Evolutionary conservation across 2,329 filamentous ascomycete genomes (phyloP).

Genomic region (Fusarium bactridioides): DNA sequence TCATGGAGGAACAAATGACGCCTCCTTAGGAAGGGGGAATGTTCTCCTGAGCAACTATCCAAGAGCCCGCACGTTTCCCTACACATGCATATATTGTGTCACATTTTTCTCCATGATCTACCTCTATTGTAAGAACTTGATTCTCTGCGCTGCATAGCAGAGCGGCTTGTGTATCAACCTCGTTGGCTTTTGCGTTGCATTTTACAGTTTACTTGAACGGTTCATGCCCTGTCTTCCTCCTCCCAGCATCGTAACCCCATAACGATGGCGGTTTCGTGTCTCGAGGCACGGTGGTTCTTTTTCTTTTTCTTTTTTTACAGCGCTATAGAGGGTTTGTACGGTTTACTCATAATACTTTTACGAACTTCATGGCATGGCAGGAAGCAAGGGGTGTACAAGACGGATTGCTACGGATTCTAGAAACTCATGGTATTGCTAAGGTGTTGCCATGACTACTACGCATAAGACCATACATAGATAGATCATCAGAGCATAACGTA

Average conservation of each 20-base stretch:
- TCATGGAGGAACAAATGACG: constrained; percentile 51
- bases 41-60: constrained; percentile 4
- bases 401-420: constrained; percentile 25
- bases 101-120: not conserved
- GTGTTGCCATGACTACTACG: not conserved
- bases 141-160: constrained; percentile 26
- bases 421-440: constrained; percentile 1
- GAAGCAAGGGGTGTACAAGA: constrained; percentile 1
- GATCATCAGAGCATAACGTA: constrained; percentile 5
- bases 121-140: constrained; percentile 1
- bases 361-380: constrained; percentile 20
- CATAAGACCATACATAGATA: not conserved
- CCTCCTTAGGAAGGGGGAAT: constrained; percentile 45
- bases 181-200: constrained; percentile 13
- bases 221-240: not conserved
- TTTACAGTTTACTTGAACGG: not conserved
- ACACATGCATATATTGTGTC: not conserved
- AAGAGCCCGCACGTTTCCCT: not conserved
- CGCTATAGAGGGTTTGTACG: constrained; percentile 5
- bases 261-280: not conserved
- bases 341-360: constrained; percentile 6
- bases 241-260: not conserved
- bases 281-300: not conserved
- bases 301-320: not conserved
- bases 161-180: constrained; percentile 18